Evolutionary conservation across 352 stramenopile genomes (phyloP).

Genomic region (Phytophthora rubi): DNA sequence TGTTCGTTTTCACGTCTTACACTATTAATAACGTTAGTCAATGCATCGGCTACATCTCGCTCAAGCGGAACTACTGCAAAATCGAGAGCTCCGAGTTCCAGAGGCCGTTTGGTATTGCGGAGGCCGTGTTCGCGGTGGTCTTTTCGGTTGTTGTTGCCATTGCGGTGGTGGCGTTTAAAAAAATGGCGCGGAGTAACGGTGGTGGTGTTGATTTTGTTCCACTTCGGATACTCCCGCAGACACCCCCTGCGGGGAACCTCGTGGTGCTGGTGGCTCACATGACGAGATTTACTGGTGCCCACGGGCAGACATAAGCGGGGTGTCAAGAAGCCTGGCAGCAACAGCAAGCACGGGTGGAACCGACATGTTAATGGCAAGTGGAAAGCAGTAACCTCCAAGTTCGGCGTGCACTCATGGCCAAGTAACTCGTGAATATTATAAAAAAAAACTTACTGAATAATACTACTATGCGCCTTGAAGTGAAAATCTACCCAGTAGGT

Average conservation of each 20-base stretch:
- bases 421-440: too few relatives aligned
- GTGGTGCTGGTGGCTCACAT: conserved; percentile 54
- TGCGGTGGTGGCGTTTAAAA: conserved; percentile 35
- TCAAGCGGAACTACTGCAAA: conserved; percentile 45
- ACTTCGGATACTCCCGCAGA: conserved; percentile 43
- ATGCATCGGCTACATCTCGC: conserved; percentile 17
- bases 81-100: conserved; percentile 49
- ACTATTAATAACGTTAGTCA: conserved; percentile 34
- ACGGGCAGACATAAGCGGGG: too few relatives aligned
- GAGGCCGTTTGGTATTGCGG: conserved; percentile 43
- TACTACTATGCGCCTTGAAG: too few relatives aligned
- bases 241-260: conserved; percentile 46
- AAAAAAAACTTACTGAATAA: too few relatives aligned
- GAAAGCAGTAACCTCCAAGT: too few relatives aligned
- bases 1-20: conserved; percentile 48
- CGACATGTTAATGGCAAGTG: too few relatives aligned
- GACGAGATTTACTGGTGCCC: conserved; percentile 34
- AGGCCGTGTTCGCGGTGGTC: conserved; percentile 32
- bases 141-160: conserved; percentile 40
- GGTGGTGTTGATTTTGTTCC: conserved; percentile 32
- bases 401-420: too few relatives aligned
- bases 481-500: too few relatives aligned
- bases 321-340: too few relatives aligned
- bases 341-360: too few relatives aligned
- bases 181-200: conserved; percentile 16